Conservation (phyloP, 768 basidiomycete species). For the Rhodotorula graminis region DNA sequence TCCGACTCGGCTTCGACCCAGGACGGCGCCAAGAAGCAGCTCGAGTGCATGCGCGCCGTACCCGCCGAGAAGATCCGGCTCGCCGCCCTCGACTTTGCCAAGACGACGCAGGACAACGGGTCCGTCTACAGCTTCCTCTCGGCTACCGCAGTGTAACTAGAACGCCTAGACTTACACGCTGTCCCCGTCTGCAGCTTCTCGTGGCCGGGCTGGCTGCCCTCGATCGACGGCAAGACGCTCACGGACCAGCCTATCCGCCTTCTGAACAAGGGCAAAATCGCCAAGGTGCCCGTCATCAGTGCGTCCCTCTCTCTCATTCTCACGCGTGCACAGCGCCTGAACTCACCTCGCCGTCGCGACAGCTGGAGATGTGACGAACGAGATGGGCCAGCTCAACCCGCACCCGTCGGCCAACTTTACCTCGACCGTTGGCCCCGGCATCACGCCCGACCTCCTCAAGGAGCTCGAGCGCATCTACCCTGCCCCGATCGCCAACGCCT, state of each 20-base stretch:
- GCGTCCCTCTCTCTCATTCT: conserved; percentile 49
- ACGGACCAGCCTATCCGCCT: conserved; percentile 54
- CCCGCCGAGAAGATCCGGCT: conserved; percentile 17
- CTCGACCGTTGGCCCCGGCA: neutral
- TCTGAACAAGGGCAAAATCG: conserved; percentile 53
- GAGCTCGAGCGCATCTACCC: conserved; percentile 13
- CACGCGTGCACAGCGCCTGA: too few relatives aligned
- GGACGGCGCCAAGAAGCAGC: conserved; percentile 11
- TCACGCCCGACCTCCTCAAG: neutral
- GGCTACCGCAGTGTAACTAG: too few relatives aligned
- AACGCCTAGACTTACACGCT: too few relatives aligned
- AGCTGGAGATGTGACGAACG: conserved; percentile 15
- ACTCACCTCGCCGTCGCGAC: neutral
- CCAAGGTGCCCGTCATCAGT: conserved; percentile 57
- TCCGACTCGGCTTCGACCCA: conserved; percentile 2
- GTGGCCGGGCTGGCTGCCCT: conserved; percentile 52
- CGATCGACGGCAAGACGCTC: conserved; percentile 57
- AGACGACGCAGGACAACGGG: conserved; percentile 1
- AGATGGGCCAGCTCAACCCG: conserved; percentile 3
- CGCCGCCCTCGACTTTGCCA: conserved; percentile 8
- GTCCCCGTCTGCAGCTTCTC: neutral
- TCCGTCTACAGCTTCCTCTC: neutral
- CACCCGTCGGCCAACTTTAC: neutral
- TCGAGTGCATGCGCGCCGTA: conserved; percentile 3
- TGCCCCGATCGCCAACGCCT: conserved; percentile 1